Percentiles rank a stretch among this genome's conserved stretches.
Evolutionary conservation across 345 rosid species (phyloP).

Genomic region (Linum lewisii): DNA sequence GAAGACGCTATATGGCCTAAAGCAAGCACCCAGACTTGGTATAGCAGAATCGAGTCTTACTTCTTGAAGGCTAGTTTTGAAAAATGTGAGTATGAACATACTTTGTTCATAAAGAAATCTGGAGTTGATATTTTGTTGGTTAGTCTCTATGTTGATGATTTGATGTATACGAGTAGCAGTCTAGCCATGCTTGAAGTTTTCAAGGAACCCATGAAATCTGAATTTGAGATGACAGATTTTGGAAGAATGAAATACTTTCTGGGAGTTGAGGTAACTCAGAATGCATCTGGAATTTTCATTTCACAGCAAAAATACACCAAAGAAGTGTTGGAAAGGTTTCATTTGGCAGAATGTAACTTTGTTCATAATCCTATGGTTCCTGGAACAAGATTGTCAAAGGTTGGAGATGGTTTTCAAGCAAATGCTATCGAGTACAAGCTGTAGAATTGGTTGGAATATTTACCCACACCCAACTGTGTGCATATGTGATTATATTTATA

Average conservation of each 20-base stretch:
- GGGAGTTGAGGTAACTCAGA: neutral
- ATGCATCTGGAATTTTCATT: neutral
- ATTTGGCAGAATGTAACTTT: no score
- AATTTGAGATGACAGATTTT: neutral
- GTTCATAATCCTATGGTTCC: no score
- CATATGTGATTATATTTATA: no score
- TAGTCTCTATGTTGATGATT: slow-evolving; percentile 1
- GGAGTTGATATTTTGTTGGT: no score
- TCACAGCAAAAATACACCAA: neutral
- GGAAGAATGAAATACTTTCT: neutral
- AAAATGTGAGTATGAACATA: neutral
- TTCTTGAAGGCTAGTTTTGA: neutral
- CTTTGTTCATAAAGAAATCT: neutral
- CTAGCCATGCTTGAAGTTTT: neutral
- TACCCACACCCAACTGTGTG: no score
- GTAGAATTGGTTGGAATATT: no score
- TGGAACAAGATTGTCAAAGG: neutral
- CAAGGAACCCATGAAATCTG: neutral
- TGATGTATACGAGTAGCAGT: neutral
- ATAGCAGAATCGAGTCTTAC: neutral
- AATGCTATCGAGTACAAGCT: neutral
- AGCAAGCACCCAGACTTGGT: neutral
- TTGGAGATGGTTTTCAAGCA: neutral
- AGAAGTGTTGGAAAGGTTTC: no score
- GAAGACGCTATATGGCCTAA: neutral